phyloP scores from a whole-genome alignment of 768 basidiomycete species.

The Xanthoconium stramineum region DNA sequence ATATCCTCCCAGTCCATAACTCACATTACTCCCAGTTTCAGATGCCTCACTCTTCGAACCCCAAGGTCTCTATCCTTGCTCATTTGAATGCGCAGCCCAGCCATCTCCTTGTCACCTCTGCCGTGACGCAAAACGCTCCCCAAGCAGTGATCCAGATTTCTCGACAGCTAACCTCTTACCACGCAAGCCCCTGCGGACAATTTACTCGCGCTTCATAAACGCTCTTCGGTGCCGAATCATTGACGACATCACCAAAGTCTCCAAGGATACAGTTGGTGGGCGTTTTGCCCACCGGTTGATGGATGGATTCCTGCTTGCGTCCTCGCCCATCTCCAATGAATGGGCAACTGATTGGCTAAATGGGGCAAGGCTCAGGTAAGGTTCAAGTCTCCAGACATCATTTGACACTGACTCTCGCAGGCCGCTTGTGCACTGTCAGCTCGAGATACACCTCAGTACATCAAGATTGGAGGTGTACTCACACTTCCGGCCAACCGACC shows the following conservation, averaged over 20 bases:
- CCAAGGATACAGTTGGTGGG: slow-evolving; percentile 29
- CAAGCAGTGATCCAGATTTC: slow-evolving; percentile 20
- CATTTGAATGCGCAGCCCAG: slow-evolving; percentile 41
- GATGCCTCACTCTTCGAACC: slow-evolving; percentile 46
- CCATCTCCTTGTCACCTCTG: slow-evolving; percentile 40
- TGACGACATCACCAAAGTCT: slow-evolving; percentile 49
- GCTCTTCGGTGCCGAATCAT: slow-evolving; percentile 55
- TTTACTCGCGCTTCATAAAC: slow-evolving; percentile 50
- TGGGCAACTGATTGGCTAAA: slow-evolving; percentile 70
- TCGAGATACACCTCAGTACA: slow-evolving; percentile 49
- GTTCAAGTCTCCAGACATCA: slow-evolving; percentile 1
- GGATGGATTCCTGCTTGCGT: slow-evolving; percentile 61
- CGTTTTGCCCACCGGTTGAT: slow-evolving; percentile 49
- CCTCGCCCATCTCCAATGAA: slow-evolving; percentile 42
- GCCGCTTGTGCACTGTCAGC: slow-evolving; percentile 57
- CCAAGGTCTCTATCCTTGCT: slow-evolving; percentile 52
- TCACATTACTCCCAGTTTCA: slow-evolving; percentile 34
- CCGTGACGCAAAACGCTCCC: slow-evolving; percentile 18
- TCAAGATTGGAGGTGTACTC: slow-evolving; percentile 64
- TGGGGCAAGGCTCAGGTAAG: slow-evolving; percentile 46
- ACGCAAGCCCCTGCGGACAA: slow-evolving; percentile 40
- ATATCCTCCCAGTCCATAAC: neutral
- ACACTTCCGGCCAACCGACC: slow-evolving; percentile 53
- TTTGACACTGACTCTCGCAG: slow-evolving; percentile 33
- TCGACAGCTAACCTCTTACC: slow-evolving; percentile 43